phyloP scores from a whole-genome alignment of 106 monocot species.

The Allium fistulosum region DNA sequence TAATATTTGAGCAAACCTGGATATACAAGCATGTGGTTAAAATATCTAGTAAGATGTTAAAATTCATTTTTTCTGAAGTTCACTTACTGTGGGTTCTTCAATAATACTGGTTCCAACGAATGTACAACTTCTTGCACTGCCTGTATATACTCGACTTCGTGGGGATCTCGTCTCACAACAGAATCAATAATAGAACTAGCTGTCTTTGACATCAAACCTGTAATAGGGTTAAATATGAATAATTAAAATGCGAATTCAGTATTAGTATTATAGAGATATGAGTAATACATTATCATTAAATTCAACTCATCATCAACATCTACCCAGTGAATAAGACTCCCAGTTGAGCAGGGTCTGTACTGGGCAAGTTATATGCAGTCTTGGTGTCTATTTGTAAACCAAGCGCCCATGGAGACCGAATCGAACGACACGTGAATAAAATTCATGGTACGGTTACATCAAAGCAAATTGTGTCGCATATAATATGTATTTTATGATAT shows the following conservation, averaged over 20 bases:
- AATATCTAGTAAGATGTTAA: not conserved
- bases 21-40: constrained; percentile 8
- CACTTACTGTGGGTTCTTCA: constrained; percentile 94
- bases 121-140: constrained; percentile 96
- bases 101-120: constrained; percentile 82
- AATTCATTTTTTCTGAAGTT: not conserved
- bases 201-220: constrained; percentile 92
- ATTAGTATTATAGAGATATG: no score
- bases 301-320: not conserved
- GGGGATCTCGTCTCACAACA: constrained; percentile 84
- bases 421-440: no score
- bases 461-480: no score
- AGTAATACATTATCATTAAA: not conserved
- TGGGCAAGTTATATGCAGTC: no score
- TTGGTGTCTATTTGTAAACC: no score
- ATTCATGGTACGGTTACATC: no score
- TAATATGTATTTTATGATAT: no score
- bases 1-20: constrained; percentile 82
- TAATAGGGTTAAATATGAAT: constrained; percentile 17
- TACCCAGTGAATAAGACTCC: not conserved
- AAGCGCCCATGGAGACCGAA: no score
- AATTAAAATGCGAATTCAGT: not conserved
- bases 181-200: constrained; percentile 91
- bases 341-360: no score
- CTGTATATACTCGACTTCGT: constrained; percentile 92